Base-by-base conservation (phyloP, 352 stramenopile genomes). In the Phytopythium delawarense region DNA sequence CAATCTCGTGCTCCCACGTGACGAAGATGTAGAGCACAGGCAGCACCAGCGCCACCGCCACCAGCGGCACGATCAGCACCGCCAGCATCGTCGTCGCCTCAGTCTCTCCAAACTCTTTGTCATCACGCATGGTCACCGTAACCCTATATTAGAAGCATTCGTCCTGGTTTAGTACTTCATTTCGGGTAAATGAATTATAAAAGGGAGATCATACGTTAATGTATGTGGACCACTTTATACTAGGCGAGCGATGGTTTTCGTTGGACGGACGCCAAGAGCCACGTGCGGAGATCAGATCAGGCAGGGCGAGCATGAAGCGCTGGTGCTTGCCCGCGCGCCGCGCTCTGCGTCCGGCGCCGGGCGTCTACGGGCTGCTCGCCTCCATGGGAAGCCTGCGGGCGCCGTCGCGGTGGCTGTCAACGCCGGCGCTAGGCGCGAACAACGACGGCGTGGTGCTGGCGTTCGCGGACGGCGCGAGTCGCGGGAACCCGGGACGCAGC, bases 1-100 rank as follows among this genome's bases (percentile, higher is more conserved):
- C 76, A 15, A 92, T 30, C 18, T 91, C 83, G 52, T 94, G 86
- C 56, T 94, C 86, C 86, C 83, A 94, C 15, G 83, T 92, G 58
- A 87, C 61, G 39, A 70, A 66, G 21, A 94, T 69, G 66, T 88
- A 94, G 21, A 81, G 50, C 40, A 94, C 66, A 28, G 85, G 85
- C 46, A 83, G 66, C 61, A 71, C 61, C 30, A 94, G 66, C 15
- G 85, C 76, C 45, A 78, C 64, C 49, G 67, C 46, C 44, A 92
- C 76, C 60, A 91, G 70, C 62, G 74, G 44, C 32, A 69, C 58
- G 28, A 88, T 65, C 55, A 79, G 61, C 45, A 85, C 69, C 7
- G 57, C 70, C 51, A 80, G 66, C 21, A 66, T 45, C 11, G 8
- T 28, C 21, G 6, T 28, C 50, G 13, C 7, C 7, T n/a, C 21